phyloP scores from a whole-genome alignment of 257 asterid genomes.

The Avicennia marina region DNA sequence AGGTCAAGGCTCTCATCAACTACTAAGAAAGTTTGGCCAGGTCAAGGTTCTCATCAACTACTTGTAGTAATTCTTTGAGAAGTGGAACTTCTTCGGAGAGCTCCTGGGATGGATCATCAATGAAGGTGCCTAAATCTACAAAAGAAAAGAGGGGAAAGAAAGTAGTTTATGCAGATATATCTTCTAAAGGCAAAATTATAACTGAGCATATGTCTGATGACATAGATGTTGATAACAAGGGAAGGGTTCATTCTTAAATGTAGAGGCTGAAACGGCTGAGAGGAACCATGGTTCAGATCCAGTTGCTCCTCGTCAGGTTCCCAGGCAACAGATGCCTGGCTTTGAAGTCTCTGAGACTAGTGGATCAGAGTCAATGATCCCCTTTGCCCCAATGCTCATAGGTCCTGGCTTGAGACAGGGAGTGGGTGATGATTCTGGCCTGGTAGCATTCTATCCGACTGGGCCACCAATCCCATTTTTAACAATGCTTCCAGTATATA shows the following conservation, averaged over 20 bases:
- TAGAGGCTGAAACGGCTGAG: slow-evolving; percentile 46
- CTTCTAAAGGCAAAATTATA: slow-evolving; percentile 52
- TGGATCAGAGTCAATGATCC: slow-evolving; percentile 63
- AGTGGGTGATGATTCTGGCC: slow-evolving; percentile 55
- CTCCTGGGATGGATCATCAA: slow-evolving; percentile 58
- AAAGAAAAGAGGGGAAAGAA: slow-evolving; percentile 48
- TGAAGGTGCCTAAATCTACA: slow-evolving; percentile 31
- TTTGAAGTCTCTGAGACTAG: slow-evolving; percentile 69
- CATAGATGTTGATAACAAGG: slow-evolving; percentile 60
- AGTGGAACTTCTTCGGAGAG: slow-evolving; percentile 57
- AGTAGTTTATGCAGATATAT: slow-evolving; percentile 20
- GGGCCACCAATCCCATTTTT: slow-evolving; percentile 97
- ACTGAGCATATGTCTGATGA: slow-evolving; percentile 40
- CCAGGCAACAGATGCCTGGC: slow-evolving; percentile 46
- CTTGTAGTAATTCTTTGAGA: slow-evolving; percentile 42
- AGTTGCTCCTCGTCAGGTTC: slow-evolving; percentile 44
- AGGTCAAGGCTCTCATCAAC: slow-evolving; percentile 50
- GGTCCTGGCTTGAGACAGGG: slow-evolving; percentile 65
- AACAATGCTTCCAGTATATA: slow-evolving; percentile 86
- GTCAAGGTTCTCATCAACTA: slow-evolving; percentile 45
- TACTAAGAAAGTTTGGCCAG: slow-evolving; percentile 48
- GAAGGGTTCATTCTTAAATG: slow-evolving; percentile 36
- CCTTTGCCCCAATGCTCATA: slow-evolving; percentile 77
- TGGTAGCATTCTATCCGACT: slow-evolving; percentile 80
- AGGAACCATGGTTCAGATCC: slow-evolving; percentile 47